Base-by-base conservation (phyloP, 257 asterid genomes). In the Datura wrightii region DNA sequence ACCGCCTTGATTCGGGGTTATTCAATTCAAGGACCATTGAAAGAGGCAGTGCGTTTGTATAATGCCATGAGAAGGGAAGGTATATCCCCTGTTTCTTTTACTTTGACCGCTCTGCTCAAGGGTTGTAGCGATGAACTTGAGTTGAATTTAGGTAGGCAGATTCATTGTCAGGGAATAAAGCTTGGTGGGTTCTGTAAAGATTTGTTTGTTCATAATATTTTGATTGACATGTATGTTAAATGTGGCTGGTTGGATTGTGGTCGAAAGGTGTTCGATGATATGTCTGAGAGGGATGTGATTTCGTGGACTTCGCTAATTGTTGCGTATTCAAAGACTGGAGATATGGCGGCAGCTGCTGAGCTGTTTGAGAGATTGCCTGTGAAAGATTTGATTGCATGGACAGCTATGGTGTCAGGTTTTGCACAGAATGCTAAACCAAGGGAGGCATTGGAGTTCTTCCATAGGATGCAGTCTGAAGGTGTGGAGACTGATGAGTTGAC, bases 371-470 rank as follows among this genome's bases (percentile, higher is more conserved):
- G 58, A 7, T 39, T 90, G 86, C 94, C 93, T 10, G 87, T 62
- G 84, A 93, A 93, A 89, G 99, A 92, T 82, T 89, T 90, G 92
- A 93, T 94, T 87, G 94, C 93, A 0, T 96, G 99, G 98, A 95
- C 98, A 0, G 91, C 97, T 0, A 91, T 94, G 96, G 95, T 95
- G 85, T 90, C 97, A 5, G 98, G 99, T 18, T 93, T 90, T 59
- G 97, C 92, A 0, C 94, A 89, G 70, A 94, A 95, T 55, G 94
- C 90, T 16, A 92, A 85, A 83, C 99, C 97, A 1, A 90, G 79
- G 85, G 94, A 95, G 79, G 96, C 97, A 0, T 80, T 94, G 93
- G 90, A 90, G 85, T 89, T 80, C 80, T 94, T 94, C 16, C 88
- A 89, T 84, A 89, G 86, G 84, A 96, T 96, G 99, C 93, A 89